Base-by-base conservation (phyloP, 805 yeast genomes). In the Lipomyces orientalis region DNA sequence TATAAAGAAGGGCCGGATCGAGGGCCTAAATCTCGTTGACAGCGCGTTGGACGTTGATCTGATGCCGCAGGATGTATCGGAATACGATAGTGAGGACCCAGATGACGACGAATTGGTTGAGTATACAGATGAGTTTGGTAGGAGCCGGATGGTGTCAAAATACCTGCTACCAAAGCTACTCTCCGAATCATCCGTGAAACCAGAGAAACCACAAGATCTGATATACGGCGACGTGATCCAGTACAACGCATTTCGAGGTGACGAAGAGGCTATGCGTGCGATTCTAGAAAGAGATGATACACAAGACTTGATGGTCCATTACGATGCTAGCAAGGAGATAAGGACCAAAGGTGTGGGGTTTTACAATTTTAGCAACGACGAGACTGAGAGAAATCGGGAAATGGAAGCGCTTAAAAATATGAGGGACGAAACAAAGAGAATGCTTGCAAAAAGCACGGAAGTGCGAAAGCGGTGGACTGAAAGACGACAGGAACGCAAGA, bases 281-380 rank as follows among this genome's bases (percentile, higher is more conserved):
- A 62, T 73, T 29, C 55, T 54, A n/a, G 65, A 62, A 8, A 67
- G 70, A 4, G 71, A 63, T 35, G 59, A 65, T 10, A 54, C 55
- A 4, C 33, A 31, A 10, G 68, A 55, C 35, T 43, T 54, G n/a
- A 66, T 60, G 3, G 68, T 57, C 29, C 74, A 72, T 60, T 73
- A 73, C 61, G 74, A 73, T 56, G 71, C 75, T 4, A 54, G 54
- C 16, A 64, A 56, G 43, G 75, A 73, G 56, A 57, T 73, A 10
- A 58, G 75, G 19, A 60, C 60, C 5, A 70, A 68, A 55, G 75
- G 75, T n/a, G 74, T 70, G 4, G 75, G 75, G 12, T 73, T 73
- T 46, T 73, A 72, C 59, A 58, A 72, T 43, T 73, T 73, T 51
- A 69, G 74, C 31, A 56, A 61, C 19, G 74, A 70, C 35, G 73